Percentiles rank a stretch among this genome's conserved stretches.
phyloP scores from a whole-genome alignment of 2,329 filamentous ascomycete genomes.

The Paracorniculantispora psalliotae region DNA sequence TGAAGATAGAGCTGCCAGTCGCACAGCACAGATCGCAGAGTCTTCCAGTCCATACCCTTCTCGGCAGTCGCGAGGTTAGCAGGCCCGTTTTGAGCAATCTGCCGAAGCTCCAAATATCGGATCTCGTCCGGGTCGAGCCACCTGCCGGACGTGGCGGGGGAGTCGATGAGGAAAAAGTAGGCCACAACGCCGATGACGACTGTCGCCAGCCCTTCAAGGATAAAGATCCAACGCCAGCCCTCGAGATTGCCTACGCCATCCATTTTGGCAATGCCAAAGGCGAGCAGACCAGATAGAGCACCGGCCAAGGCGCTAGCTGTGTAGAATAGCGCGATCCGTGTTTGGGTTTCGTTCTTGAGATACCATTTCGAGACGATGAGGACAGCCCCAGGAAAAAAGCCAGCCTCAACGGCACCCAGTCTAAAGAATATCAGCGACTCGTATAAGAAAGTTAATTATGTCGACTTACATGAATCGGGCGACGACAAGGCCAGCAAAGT shows the following conservation, averaged over 20 bases:
- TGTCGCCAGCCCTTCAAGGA: conserved; percentile 35
- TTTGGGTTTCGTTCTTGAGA: conserved; percentile 23
- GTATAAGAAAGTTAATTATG: too few relatives aligned
- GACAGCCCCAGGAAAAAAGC: conserved; percentile 26
- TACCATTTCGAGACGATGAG: conserved; percentile 28
- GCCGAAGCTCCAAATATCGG: conserved; percentile 23
- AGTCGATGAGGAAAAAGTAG: conserved; percentile 42
- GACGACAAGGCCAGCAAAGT: conserved; percentile 24
- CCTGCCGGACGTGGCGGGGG: conserved; percentile 26
- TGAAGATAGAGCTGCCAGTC: conserved; percentile 25
- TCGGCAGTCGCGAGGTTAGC: too few relatives aligned
- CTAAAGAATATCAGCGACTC: too few relatives aligned
- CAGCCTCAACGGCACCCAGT: too few relatives aligned
- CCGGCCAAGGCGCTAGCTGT: conserved; percentile 30
- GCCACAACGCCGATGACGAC: conserved; percentile 30
- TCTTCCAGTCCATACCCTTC: conserved; percentile 20
- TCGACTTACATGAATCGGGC: conserved; percentile 21
- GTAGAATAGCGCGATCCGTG: conserved; percentile 25
- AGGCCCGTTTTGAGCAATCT: conserved; percentile 20
- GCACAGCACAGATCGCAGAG: too few relatives aligned
- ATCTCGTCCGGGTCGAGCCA: conserved; percentile 35
- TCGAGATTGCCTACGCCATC: conserved; percentile 41
- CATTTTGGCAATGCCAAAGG: conserved; percentile 20
- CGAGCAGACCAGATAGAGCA: conserved; percentile 41
- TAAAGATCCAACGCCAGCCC: conserved; percentile 49